phyloP scores from a whole-genome alignment of 2,329 filamentous ascomycete genomes.

The Leptographium galeiforme region DNA sequence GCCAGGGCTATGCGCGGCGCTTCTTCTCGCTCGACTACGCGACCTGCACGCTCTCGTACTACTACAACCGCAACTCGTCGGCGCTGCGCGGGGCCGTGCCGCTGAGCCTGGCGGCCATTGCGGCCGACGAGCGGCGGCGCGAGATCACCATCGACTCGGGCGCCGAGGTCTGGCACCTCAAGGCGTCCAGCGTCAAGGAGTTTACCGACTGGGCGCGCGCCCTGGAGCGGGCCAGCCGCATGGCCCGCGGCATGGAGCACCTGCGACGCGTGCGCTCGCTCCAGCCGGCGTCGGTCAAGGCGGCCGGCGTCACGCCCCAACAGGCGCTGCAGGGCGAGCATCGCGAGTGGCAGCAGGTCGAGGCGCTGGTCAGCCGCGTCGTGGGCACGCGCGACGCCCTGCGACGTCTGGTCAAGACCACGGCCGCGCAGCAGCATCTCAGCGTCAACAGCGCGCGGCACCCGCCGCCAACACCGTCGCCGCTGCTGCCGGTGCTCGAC shows the following conservation, averaged over 20 bases:
- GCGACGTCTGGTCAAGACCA: conserved; percentile 73
- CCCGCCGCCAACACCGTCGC: neutral
- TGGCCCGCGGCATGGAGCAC: conserved; percentile 40
- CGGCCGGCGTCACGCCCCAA: neutral
- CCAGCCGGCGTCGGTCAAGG: neutral
- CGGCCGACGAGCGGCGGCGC: conserved; percentile 72
- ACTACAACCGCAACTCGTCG: conserved; percentile 85
- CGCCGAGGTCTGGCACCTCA: conserved; percentile 91
- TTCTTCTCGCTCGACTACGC: conserved; percentile 96
- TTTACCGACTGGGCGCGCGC: conserved; percentile 81
- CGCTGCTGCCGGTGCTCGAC: conserved; percentile 29
- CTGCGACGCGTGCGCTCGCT: neutral
- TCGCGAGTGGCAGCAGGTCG: conserved; percentile 75
- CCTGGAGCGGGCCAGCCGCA: conserved; percentile 66
- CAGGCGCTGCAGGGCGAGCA: conserved; percentile 39
- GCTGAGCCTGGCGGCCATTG: conserved; percentile 78
- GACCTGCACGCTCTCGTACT: conserved; percentile 90
- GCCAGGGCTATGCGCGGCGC: conserved; percentile 80
- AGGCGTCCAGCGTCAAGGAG: conserved; percentile 68
- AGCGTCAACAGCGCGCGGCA: neutral
- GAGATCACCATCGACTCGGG: conserved; percentile 96
- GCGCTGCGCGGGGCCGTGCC: conserved; percentile 86
- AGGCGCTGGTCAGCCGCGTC: conserved; percentile 72
- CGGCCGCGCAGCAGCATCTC: conserved; percentile 47
- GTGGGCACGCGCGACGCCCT: conserved; percentile 82